phyloP scores from a whole-genome alignment of 768 basidiomycete genomes.

The Panaeolus cyanescens region DNA sequence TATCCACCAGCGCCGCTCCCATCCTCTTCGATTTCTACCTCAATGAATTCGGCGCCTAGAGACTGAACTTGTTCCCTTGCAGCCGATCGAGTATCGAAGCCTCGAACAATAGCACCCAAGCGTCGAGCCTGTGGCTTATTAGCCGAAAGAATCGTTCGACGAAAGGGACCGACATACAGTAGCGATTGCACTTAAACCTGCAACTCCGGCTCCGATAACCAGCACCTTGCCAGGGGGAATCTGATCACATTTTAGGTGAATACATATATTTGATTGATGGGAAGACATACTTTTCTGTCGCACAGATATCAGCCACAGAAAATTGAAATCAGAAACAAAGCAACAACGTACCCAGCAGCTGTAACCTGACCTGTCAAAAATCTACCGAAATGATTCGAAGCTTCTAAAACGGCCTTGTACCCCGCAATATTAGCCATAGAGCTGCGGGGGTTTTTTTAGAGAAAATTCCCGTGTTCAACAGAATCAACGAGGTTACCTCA shows the following conservation, averaged over 20 bases:
- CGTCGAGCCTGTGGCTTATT: slow-evolving; percentile 59
- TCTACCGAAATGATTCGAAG: slow-evolving; percentile 86
- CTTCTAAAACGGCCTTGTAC: slow-evolving; percentile 90
- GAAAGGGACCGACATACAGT: slow-evolving; percentile 49
- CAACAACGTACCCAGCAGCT: slow-evolving; percentile 72
- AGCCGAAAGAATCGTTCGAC: background rate
- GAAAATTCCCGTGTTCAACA: background rate
- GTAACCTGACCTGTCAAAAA: slow-evolving; percentile 92
- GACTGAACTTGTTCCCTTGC: slow-evolving; percentile 90
- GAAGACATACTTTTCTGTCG: slow-evolving; percentile 31
- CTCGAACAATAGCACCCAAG: slow-evolving; percentile 86
- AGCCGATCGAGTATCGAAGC: slow-evolving; percentile 84
- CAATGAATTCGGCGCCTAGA: slow-evolving; percentile 88
- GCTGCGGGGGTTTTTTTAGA: slow-evolving; percentile 36
- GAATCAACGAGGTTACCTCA: slow-evolving; percentile 53
- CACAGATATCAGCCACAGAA: background rate
- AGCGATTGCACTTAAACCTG: slow-evolving; percentile 85
- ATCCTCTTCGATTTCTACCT: slow-evolving; percentile 78
- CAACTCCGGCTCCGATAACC: slow-evolving; percentile 88
- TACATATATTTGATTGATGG: background rate
- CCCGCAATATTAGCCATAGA: slow-evolving; percentile 97
- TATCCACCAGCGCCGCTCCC: slow-evolving; percentile 85
- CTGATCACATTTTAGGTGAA: slow-evolving; percentile 33
- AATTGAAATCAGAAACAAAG: slow-evolving; percentile 2
- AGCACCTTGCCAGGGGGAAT: slow-evolving; percentile 87